phyloP scores from a whole-genome alignment of 2,329 filamentous ascomycete species.

The Cladosporium sp. region DNA sequence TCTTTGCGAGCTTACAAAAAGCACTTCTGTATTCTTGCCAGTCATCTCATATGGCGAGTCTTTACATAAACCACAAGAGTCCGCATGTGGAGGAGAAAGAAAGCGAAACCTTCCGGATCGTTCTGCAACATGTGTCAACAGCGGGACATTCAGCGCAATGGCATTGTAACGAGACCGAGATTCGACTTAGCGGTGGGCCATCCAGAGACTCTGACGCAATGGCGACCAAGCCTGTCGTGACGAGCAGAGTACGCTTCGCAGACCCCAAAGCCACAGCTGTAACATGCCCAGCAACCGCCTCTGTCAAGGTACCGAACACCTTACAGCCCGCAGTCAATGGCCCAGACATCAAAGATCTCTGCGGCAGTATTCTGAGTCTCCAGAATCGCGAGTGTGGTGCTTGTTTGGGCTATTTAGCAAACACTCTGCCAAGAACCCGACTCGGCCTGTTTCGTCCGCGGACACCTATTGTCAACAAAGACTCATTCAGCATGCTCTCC shows the following conservation, averaged over 20 bases:
- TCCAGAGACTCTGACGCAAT: background rate
- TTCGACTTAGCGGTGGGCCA: background rate
- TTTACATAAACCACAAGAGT: background rate
- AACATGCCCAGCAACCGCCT: no score
- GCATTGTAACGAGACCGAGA: background rate
- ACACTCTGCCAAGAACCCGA: background rate
- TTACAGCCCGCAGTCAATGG: background rate
- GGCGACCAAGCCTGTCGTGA: background rate
- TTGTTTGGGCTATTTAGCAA: background rate
- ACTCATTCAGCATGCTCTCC: background rate
- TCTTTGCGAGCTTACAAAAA: background rate
- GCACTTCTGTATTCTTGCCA: background rate
- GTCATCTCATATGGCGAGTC: background rate
- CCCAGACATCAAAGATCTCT: background rate
- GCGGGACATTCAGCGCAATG: background rate
- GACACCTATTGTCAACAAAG: background rate
- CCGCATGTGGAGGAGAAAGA: background rate
- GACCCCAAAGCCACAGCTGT: background rate
- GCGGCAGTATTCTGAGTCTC: background rate
- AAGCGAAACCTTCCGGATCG: background rate
- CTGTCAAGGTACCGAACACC: background rate
- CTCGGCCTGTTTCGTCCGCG: background rate
- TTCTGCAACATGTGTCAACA: background rate
- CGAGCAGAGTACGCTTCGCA: background rate
- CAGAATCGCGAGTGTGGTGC: background rate